These are phyloP conservation scores for Fusarium sp. DNA, from an alignment of 2,329 filamentous ascomycete genomes.

Conservation along the genomic window DNA sequence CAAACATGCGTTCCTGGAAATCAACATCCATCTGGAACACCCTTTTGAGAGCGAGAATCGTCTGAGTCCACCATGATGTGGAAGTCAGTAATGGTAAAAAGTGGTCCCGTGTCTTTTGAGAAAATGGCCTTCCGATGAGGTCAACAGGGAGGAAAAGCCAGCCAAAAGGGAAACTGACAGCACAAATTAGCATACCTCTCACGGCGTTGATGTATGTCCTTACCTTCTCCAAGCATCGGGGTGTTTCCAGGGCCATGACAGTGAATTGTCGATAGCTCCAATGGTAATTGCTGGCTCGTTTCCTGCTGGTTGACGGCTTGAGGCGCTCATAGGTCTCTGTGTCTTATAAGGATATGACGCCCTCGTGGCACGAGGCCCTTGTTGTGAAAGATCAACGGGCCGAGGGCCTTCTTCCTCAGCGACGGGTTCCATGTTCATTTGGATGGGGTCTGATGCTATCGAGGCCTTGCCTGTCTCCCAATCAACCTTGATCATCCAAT, in stretches of 20 bases:
- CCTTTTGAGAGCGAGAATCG: slow-evolving; percentile 82
- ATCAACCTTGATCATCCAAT: slow-evolving; percentile 99
- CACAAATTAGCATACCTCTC: neutral
- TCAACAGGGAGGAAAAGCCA: slow-evolving; percentile 98
- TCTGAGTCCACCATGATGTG: slow-evolving; percentile 96
- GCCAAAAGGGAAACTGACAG: slow-evolving; percentile 91
- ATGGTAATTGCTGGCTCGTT: slow-evolving; percentile 73
- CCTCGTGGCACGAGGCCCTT: slow-evolving; percentile 52
- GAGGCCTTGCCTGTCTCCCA: slow-evolving; percentile 83
- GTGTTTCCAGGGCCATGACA: slow-evolving; percentile 99
- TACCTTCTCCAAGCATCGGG: slow-evolving; percentile 81
- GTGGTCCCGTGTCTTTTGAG: slow-evolving; percentile 90
- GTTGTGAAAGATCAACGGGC: slow-evolving; percentile 64
- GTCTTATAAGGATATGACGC: slow-evolving; percentile 74
- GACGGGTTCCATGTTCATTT: slow-evolving; percentile 68
- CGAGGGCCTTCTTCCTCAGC: slow-evolving; percentile 62
- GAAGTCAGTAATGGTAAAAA: slow-evolving; percentile 96
- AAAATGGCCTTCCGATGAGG: slow-evolving; percentile 95
- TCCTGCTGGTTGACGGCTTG: slow-evolving; percentile 57
- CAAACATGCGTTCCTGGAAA: slow-evolving; percentile 99
- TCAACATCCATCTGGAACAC: slow-evolving; percentile 93
- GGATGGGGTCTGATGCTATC: slow-evolving; percentile 82
- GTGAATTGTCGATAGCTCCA: slow-evolving; percentile 95
- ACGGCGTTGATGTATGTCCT: slow-evolving; percentile 41
- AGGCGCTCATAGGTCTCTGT: slow-evolving; percentile 86